A percentile compares a stretch with the other conserved stretches of the same genome.
These are phyloP conservation scores for Cicer judaicum DNA, from an alignment of 306 rosid species.

Conservation along the genomic window DNA sequence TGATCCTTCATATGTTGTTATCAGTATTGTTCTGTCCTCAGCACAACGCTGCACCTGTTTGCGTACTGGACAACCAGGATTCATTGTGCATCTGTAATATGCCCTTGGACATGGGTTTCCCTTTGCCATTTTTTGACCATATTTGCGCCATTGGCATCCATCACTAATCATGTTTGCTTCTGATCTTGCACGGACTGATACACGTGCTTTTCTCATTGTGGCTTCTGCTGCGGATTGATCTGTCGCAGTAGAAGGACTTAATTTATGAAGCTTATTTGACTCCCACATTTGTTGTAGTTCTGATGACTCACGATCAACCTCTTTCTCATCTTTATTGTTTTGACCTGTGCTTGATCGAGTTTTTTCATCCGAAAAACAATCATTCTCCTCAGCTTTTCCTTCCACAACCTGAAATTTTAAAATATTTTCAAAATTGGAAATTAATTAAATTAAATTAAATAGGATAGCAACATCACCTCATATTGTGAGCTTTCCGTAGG, in stretches of 20 bases:
- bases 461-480: constrained; percentile 33
- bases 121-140: constrained; percentile 96
- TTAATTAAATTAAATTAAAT: no score
- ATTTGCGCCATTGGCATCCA: constrained; percentile 98
- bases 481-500: constrained; percentile 28
- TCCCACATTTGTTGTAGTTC: constrained; percentile 62
- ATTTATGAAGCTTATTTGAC: constrained; percentile 59
- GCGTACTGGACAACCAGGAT: constrained; percentile 93
- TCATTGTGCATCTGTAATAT: constrained; percentile 93
- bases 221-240: constrained; percentile 76
- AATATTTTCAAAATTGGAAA: no score
- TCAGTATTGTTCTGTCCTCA: constrained; percentile 74
- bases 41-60: constrained; percentile 99
- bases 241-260: constrained; percentile 36
- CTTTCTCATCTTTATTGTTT: constrained; percentile 39
- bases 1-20: constrained; percentile 89
- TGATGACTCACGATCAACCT: constrained; percentile 50
- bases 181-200: constrained; percentile 94
- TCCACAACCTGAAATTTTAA: constrained; percentile 44
- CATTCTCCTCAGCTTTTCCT: constrained; percentile 55
- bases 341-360: constrained; percentile 67
- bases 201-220: constrained; percentile 97
- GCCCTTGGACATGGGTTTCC: constrained; percentile 99
- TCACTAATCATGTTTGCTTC: constrained; percentile 96
- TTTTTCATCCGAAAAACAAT: constrained; percentile 72